Evolutionary conservation across 202 grass and related monocot genomes (phyloP), one percentile per base, ranked within the genome.

Genomic region (Dendrocalamus latiflorus): DNA sequence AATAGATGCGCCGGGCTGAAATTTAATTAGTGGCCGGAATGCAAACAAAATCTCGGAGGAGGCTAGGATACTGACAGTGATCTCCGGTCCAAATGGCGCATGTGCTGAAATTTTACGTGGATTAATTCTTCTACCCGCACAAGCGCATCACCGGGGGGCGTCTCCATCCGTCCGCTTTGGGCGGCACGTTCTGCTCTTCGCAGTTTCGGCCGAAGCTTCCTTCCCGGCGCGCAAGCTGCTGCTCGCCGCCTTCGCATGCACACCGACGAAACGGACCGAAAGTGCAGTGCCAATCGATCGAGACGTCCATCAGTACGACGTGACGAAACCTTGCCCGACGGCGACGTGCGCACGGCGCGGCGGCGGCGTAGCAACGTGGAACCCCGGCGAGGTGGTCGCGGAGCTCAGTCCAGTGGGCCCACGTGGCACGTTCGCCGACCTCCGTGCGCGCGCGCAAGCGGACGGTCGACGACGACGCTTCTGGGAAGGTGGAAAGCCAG

Each of bases 121-220:
- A 17, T 33, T 33, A 33, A 33, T 43, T 65, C 79, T n/a, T 34
- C 50, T 13, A 17, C 13, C 74, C 86, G 16, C 67, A 38, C 57
- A 37, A 16, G 24, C n/a, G 28, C 34, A 76, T 54, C 44, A 28
- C 30, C 68, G 15, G 10, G 6, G 6, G 17, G 3, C n/a, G 24
- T 68, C 9, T n/a, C 57, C 74, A 73, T 67, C 67, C 15, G 11
- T 45, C 37, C 11, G 16, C 45, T 48, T 12, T 5, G 5, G 6
- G 14, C 24, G 18, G 0, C 18, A 18, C 13, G 1, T 18, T 4
- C 21, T 39, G 45, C 11, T 2, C 37, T 6, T 24, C 16, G 51
- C 68, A 26, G 70, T 22, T 81, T 85, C 64, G 5, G 0, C 2
- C 14, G 77, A 89, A 89, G 56, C 56, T 89, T 89, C 71, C 37